Conservation (phyloP, 2,329 filamentous ascomycete genomes). For the Aspergillus sp. region DNA sequence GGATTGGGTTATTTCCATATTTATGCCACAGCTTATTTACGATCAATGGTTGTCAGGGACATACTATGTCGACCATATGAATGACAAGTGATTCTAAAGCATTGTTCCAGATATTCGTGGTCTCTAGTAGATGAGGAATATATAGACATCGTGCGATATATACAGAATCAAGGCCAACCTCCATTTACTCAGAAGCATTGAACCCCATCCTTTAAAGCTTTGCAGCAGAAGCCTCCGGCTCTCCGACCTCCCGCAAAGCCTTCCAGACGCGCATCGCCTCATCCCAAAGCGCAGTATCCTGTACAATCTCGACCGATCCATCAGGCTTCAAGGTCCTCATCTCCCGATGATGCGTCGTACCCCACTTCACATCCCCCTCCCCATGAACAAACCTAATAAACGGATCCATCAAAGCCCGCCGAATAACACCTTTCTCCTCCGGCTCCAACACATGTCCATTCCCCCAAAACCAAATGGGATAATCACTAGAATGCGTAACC, state of each 20-base stretch:
- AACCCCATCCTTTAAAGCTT: conserved; percentile 9
- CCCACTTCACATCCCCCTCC: conserved; percentile 26
- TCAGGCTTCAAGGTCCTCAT: conserved; percentile 50
- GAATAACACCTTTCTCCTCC: conserved; percentile 49
- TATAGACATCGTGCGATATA: background rate
- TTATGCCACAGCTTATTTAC: conserved; percentile 1
- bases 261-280: conserved; percentile 54
- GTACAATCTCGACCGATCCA: conserved; percentile 50
- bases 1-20: conserved; percentile 9
- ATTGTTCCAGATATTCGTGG: background rate
- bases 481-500: conserved; percentile 58
- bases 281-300: conserved; percentile 48
- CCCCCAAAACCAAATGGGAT: conserved; percentile 60
- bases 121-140: background rate
- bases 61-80: background rate
- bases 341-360: conserved; percentile 31
- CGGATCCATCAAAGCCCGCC: conserved; percentile 31
- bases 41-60: background rate
- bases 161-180: background rate
- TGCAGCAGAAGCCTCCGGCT: conserved; percentile 6
- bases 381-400: conserved; percentile 33
- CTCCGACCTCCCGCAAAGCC: conserved; percentile 25
- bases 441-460: conserved; percentile 45
- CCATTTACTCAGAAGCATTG: background rate
- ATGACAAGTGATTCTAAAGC: background rate